Evolutionary conservation across 352 stramenopile genomes (phyloP), one percentile per base, ranked within the genome.

Genomic region (Lagenidium sp.): DNA sequence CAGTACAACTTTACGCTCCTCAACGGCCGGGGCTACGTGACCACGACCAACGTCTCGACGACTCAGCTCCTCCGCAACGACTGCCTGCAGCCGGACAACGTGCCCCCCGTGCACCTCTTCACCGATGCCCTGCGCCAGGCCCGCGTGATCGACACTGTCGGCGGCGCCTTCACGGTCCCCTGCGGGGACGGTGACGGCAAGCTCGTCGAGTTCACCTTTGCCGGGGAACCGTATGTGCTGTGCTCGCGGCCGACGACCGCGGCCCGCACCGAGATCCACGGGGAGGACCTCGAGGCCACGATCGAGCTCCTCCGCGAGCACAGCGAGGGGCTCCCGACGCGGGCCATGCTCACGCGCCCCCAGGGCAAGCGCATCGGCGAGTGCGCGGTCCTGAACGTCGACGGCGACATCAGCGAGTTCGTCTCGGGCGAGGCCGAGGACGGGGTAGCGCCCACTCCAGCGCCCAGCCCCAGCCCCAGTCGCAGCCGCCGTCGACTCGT

Each of bases 1-100:
- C 34, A 63, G 47, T 63, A 57, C 44, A 67, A 67, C 42, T 67
- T 63, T 38, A 67, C 57, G 22, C 18, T 67, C 15, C 12, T 63
- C 31, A 23, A 67, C 35, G 22, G 52, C 44, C 19, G 32, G 8
- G 57, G 36, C 13, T 67, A 50, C 47, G 29, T 58, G 31, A 63
- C 58, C 7, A 37, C 57, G 3, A 34, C 49, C 18, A 21, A 63
- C 35, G 10, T 47, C 12, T 20, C 25, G 8, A 50, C 44, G 1
- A 35, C 49, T 20, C 19, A 39, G 21, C 18, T 67, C 21, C 35
- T 40, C 13, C 42, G 39, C 26, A 50, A 39, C 30, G 47, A 58
- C 7, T 67, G 58, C 22, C 44, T 67, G 26, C 22, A 41, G 19
- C 35, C 26, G 16, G 39, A 47, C 24, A 63, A 60, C 36, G 25